These are phyloP conservation scores for Odontarrhena argentea DNA, from an alignment of 345 rosid genomes.

Conservation along the genomic window DNA sequence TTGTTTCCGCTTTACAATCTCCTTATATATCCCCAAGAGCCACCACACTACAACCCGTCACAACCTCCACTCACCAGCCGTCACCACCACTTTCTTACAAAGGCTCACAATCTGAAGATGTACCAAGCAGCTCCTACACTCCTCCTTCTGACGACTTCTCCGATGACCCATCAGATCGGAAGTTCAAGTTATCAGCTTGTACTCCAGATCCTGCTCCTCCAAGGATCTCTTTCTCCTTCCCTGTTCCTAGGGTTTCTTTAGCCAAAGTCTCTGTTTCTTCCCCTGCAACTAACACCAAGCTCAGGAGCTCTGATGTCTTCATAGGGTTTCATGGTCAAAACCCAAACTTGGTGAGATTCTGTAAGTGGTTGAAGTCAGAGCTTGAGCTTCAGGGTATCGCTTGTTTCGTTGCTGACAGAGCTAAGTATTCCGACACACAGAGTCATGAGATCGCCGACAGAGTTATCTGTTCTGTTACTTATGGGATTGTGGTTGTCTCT, in stretches of 20 bases:
- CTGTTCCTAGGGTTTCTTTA: conserved; percentile 81
- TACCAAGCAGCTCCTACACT: conserved; percentile 91
- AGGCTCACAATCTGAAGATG: conserved; percentile 71
- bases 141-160: conserved; percentile 85
- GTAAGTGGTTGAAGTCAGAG: conserved; percentile 95
- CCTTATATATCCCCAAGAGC: conserved; percentile 95
- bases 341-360: conserved; percentile 77
- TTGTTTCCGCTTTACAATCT: conserved; percentile 90
- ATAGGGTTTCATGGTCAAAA: conserved; percentile 85
- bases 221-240: conserved; percentile 78
- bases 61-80: conserved; percentile 44
- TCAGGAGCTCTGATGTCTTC: conserved; percentile 88
- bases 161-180: conserved; percentile 64
- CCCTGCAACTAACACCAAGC: conserved; percentile 72
- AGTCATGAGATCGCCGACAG: conserved; percentile 89
- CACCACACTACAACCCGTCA: conserved; percentile 38
- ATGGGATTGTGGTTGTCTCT: conserved; percentile 76
- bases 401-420: conserved; percentile 86
- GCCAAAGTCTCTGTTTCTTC: conserved; percentile 69
- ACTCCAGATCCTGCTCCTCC: conserved; percentile 69
- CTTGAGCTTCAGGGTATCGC: conserved; percentile 94
- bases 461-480: conserved; percentile 79
- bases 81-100: conserved; percentile 52
- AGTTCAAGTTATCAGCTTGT: conserved; percentile 61
- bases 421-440: conserved; percentile 72